These are phyloP conservation scores for Globisporangium ultimum DNA, from an alignment of 352 stramenopile genomes.

Conservation along the genomic window DNA sequence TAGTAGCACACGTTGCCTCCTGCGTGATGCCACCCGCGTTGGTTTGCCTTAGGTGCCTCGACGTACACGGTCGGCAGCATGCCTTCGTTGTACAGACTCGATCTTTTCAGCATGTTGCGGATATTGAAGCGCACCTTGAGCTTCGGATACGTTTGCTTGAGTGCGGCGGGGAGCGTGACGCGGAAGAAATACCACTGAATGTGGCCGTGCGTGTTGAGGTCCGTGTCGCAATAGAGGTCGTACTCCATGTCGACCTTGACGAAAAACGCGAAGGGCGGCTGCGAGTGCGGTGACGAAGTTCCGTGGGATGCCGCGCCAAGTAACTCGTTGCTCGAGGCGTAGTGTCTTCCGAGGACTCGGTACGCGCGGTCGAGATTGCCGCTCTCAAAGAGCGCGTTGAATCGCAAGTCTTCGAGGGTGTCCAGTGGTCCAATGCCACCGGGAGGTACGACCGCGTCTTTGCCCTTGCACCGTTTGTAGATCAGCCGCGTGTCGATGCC, in stretches of 20 bases:
- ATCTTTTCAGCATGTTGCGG: conserved; percentile 82
- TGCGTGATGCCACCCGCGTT: conserved; percentile 64
- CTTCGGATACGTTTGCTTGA: conserved; percentile 1
- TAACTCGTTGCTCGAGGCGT: conserved; percentile 42
- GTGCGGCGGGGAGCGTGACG: conserved; percentile 20
- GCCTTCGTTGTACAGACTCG: conserved; percentile 85
- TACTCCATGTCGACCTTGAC: conserved; percentile 61
- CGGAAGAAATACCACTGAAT: conserved; percentile 91
- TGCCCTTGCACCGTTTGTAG: conserved; percentile 64
- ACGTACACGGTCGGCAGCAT: conserved; percentile 83
- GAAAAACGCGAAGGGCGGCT: conserved; percentile 50
- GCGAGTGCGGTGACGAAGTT: conserved; percentile 7
- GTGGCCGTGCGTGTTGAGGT: conserved; percentile 71
- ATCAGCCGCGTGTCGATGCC: conserved; percentile 51
- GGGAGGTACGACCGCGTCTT: conserved; percentile 10
- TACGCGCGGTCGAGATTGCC: conserved; percentile 74
- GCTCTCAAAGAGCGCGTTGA: conserved; percentile 71
- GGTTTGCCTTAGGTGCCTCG: conserved; percentile 13
- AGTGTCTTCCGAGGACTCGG: conserved; percentile 51
- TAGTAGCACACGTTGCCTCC: conserved; percentile 84
- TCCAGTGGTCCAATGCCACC: background rate
- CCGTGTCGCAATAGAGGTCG: conserved; percentile 70
- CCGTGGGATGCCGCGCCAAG: conserved; percentile 5
- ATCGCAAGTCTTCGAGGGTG: conserved; percentile 38
- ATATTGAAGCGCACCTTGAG: conserved; percentile 82